Evolutionary conservation across 225 moss, liverwort and hornwort genomes (phyloP).

Genomic region (Neckera pumila): DNA sequence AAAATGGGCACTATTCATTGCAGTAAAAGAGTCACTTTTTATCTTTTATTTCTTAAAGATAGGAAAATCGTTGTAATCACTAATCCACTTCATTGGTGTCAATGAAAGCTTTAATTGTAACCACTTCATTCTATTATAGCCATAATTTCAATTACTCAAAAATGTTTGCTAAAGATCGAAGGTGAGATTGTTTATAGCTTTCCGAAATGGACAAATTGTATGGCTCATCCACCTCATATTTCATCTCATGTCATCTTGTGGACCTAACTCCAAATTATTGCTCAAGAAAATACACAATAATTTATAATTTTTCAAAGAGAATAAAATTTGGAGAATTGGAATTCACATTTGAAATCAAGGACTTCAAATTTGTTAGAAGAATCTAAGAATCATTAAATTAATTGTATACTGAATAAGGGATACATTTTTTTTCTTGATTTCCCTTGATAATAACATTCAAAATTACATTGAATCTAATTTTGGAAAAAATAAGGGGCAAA

Average conservation of each 20-base stretch:
- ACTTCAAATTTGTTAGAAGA: background rate
- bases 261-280: too few species aligned
- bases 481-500: rapidly evolving
- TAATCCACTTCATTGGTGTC: background rate
- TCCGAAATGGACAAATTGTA: rapidly evolving
- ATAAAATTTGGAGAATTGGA: background rate
- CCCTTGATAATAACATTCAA: background rate
- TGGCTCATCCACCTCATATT: background rate
- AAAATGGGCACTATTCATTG: background rate
- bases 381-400: rapidly evolving
- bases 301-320: background rate
- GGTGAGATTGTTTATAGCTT: background rate
- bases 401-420: rapidly evolving
- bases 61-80: background rate
- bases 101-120: background rate
- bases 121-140: background rate
- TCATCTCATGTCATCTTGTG: background rate
- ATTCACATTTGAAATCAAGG: background rate
- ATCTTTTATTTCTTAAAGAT: background rate
- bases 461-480: background rate
- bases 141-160: background rate
- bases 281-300: rapidly evolving
- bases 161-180: background rate
- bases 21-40: background rate
- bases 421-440: background rate